These are phyloP conservation scores for Cyberlindnera veronae DNA, from an alignment of 805 yeast genomes.

Conservation along the genomic window DNA sequence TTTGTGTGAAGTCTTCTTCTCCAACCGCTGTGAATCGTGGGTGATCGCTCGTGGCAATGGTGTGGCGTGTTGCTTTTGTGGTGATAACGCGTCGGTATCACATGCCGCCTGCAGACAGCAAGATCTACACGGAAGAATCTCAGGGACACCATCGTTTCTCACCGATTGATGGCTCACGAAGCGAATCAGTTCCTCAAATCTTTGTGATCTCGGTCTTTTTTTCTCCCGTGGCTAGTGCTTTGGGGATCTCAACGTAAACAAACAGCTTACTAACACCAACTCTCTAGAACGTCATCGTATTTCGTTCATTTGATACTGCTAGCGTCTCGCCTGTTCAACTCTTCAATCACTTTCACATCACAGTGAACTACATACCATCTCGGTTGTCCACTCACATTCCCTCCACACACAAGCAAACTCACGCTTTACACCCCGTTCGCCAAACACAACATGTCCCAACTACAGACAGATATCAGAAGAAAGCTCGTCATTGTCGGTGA, in stretches of 20 bases:
- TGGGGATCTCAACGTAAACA: no score
- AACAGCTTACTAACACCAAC: no score
- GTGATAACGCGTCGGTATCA: slow-evolving; percentile 2
- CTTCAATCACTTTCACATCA: not conserved
- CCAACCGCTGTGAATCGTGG: not conserved
- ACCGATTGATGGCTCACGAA: no score
- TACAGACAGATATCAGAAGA: slow-evolving; percentile 45
- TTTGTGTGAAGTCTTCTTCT: not conserved
- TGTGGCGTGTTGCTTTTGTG: not conserved
- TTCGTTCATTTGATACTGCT: no score
- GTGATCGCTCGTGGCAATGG: no score
- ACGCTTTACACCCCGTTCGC: not conserved
- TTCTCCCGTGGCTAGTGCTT: no score
- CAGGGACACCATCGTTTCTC: no score
- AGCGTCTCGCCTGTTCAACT: no score
- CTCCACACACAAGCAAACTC: not conserved
- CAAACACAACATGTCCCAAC: slow-evolving; percentile 24
- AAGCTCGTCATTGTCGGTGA: slow-evolving; percentile 94
- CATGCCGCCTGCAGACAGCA: not conserved
- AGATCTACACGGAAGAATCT: no score
- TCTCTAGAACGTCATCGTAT: no score
- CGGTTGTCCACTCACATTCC: not conserved
- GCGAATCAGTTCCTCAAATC: no score
- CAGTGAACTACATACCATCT: not conserved
- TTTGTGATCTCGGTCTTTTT: no score